Conservation (phyloP, 257 asterid genomes). For the Agastache rugosa region DNA sequence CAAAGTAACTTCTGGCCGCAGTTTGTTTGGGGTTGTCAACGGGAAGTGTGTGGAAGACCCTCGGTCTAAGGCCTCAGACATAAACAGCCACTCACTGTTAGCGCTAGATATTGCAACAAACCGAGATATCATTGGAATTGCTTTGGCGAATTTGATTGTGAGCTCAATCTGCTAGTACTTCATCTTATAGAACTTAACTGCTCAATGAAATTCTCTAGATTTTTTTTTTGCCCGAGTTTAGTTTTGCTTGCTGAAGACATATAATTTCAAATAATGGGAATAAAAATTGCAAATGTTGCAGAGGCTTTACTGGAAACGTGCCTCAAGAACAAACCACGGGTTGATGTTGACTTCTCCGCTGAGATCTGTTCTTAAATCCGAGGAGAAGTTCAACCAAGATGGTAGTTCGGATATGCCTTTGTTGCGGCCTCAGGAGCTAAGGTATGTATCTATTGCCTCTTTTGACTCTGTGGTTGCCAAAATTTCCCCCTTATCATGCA, state of each 20-base stretch:
- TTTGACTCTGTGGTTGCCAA: conserved; percentile 26
- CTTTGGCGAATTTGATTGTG: conserved; percentile 94
- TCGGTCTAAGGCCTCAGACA: conserved; percentile 88
- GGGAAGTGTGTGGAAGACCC: conserved; percentile 96
- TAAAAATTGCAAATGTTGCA: conserved; percentile 46
- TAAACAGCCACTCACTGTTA: conserved; percentile 73
- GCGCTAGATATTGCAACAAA: conserved; percentile 90
- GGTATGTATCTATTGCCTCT: conserved; percentile 49
- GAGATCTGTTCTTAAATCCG: conserved; percentile 62
- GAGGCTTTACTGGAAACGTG: conserved; percentile 98
- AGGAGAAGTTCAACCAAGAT: conserved; percentile 50
- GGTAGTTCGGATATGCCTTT: conserved; percentile 62
- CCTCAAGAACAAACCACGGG: conserved; percentile 79
- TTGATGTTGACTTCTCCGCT: conserved; percentile 93
- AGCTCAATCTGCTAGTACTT: conserved; percentile 39
- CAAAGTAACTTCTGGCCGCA: conserved; percentile 79
- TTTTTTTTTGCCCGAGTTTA: not conserved
- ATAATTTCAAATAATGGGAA: conserved; percentile 15
- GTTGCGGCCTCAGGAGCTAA: conserved; percentile 91
- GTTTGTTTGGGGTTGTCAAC: conserved; percentile 81
- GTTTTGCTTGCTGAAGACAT: conserved; percentile 2
- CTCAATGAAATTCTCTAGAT: not conserved
- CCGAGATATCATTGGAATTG: conserved; percentile 86
- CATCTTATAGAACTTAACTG: conserved; percentile 3
- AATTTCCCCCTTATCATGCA: conserved; percentile 36